A percentile compares a stretch with the other conserved stretches of the same genome.
Evolutionary conservation across 768 basidiomycete species (phyloP).

Genomic region (Lentinula raphanica): DNA sequence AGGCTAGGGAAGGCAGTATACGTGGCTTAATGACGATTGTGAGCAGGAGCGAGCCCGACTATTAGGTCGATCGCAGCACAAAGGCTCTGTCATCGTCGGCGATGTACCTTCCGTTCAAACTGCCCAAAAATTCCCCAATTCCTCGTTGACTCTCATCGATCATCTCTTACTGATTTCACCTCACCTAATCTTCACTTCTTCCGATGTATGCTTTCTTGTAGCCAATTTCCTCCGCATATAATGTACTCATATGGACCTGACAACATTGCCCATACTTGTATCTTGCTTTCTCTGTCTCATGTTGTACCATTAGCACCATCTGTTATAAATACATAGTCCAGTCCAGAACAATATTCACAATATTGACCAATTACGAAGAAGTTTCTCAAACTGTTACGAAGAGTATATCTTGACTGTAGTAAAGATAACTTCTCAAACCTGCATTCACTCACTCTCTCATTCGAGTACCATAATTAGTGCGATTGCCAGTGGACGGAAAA

Average conservation of each 20-base stretch:
- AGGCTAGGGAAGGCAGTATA: slow-evolving; percentile 1
- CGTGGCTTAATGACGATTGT: slow-evolving; percentile 4
- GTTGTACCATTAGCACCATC: neutral
- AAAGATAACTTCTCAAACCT: no score
- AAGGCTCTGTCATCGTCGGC: no score
- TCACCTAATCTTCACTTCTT: neutral
- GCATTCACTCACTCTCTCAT: no score
- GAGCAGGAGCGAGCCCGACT: neutral
- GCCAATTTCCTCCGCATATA: neutral
- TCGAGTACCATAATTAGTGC: no score
- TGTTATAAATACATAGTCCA: neutral
- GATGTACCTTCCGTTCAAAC: no score
- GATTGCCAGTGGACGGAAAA: no score
- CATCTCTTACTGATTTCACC: neutral
- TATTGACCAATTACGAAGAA: no score
- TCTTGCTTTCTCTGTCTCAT: neutral
- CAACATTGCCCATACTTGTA: neutral
- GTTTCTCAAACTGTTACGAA: no score
- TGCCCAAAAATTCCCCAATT: no score
- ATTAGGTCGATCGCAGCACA: neutral
- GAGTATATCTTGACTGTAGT: no score
- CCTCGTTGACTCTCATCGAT: no score
- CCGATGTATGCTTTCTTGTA: neutral
- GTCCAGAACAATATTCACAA: neutral
- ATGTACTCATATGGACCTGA: neutral